Evolutionary conservation across 2,329 filamentous ascomycete genomes (phyloP).

Genomic region (Fusarium acutatum): DNA sequence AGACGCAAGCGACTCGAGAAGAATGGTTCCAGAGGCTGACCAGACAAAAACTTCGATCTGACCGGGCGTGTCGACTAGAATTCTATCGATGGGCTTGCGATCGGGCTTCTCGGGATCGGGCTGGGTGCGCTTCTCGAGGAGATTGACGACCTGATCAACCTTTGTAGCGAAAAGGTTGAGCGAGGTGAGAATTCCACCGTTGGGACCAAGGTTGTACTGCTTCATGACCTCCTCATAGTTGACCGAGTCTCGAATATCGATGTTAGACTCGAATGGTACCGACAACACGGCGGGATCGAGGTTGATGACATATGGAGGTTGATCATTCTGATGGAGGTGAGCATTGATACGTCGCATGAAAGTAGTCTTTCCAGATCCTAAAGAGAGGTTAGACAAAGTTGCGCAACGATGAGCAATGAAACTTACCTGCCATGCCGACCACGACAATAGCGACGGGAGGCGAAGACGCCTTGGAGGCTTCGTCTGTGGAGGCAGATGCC

Average conservation of each 20-base stretch:
- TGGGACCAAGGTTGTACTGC: slow-evolving; percentile 96
- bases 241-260: slow-evolving; percentile 97
- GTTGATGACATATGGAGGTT: slow-evolving; percentile 94
- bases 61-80: slow-evolving; percentile 93
- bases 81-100: slow-evolving; percentile 76
- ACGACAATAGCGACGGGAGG: slow-evolving; percentile 84
- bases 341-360: slow-evolving; percentile 99
- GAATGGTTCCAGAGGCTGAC: slow-evolving; percentile 93
- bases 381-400: background rate
- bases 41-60: slow-evolving; percentile 99
- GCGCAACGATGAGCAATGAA: background rate
- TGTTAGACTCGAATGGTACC: slow-evolving; percentile 95
- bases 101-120: slow-evolving; percentile 68
- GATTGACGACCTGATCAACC: slow-evolving; percentile 89
- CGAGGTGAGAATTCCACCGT: slow-evolving; percentile 94
- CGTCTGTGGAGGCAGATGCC: slow-evolving; percentile 47
- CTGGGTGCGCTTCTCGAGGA: slow-evolving; percentile 87
- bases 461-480: slow-evolving; percentile 46
- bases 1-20: slow-evolving; percentile 90
- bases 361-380: slow-evolving; percentile 97
- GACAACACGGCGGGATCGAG: slow-evolving; percentile 94
- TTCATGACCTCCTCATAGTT: slow-evolving; percentile 99
- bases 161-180: slow-evolving; percentile 98
- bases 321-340: slow-evolving; percentile 81
- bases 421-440: slow-evolving; percentile 90